A percentile compares a stretch with the other conserved stretches of the same genome.
Evolutionary conservation across 257 asterid species (phyloP).

Genomic region (Leptodermis oblonga): DNA sequence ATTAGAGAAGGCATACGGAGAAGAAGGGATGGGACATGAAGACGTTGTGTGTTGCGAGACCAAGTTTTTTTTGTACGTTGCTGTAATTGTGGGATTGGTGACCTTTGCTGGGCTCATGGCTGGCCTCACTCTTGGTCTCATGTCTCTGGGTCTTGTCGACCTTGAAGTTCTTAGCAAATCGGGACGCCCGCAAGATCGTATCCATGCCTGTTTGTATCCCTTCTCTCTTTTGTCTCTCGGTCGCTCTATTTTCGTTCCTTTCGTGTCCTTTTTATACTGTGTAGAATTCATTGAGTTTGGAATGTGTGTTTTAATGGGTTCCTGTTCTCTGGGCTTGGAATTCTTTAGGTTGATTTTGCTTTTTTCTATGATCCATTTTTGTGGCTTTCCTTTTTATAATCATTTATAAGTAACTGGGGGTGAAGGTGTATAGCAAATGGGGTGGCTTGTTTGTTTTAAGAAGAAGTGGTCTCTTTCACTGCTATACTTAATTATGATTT

Average conservation of each 20-base stretch:
- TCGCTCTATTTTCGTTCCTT: not conserved
- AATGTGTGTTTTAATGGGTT: not conserved
- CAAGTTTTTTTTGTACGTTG: conserved; percentile 45
- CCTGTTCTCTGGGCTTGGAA: not conserved
- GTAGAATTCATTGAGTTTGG: not conserved
- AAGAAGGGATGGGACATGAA: conserved; percentile 42
- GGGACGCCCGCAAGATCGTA: conserved; percentile 86
- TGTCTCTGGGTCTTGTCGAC: conserved; percentile 99
- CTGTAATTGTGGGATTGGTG: conserved; percentile 61
- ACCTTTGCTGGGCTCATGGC: conserved; percentile 95
- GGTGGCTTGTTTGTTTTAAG: not conserved
- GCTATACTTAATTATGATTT: not conserved
- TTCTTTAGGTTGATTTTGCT: not conserved
- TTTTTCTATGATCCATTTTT: not conserved
- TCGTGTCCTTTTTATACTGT: conserved; percentile 2
- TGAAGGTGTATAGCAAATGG: not conserved
- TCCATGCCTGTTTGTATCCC: conserved; percentile 61
- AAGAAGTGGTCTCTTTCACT: not conserved
- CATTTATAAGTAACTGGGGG: too few relatives aligned
- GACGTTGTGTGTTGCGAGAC: conserved; percentile 65
- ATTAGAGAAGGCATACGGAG: not conserved
- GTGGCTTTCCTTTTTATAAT: not conserved
- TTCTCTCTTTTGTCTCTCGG: conserved; percentile 8
- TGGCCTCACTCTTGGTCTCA: conserved; percentile 94
- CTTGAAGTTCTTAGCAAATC: conserved; percentile 98